Evolutionary conservation across 1,139 yeast genomes (phyloP), one percentile per base, ranked within the genome.

Genomic region (Kurtzmaniella quercitrusa): DNA sequence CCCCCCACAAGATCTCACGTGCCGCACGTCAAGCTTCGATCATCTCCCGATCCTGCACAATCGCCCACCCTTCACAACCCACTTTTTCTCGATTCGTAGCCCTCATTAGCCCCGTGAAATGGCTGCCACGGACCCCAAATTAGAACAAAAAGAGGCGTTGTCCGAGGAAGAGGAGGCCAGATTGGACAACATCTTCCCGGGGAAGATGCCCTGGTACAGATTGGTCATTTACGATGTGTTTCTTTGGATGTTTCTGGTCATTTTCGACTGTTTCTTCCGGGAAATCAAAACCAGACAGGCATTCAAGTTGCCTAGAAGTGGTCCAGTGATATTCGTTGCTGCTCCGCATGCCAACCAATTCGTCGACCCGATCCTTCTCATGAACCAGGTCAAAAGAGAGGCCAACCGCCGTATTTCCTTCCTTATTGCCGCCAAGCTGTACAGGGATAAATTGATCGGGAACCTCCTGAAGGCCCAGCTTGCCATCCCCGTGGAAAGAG

Each of bases 321-420:
- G 96, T 0, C 95, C 98, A 0, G 82, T 90, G 18, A 90, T 93
- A 46, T 88, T 93, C 58, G 98, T 93, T 38, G 98, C 94, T 1
- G 98, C 97, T 8, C 98, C 98, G 8, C 98, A 91, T 67, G 96
- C 96, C 31, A 93, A 91, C 63, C 98, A 91, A 62, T 93, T 93
- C 56, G 94, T 91, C 34, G 98, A 93, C 59, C 96, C 97, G 0
- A 75, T 89, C 45, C 75, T 90, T 43, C 71, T 93, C 44, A 82
- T 88, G 88, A 83, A 85, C 43, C 94, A 86, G 58, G 90, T 89
- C 29, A 80, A 82, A 51, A 73, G 75, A 44, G 88, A 83, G 51
- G 80, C 86, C 4, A 75, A 81, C 24, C 73, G 96, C 50, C 70
- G 97, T 44, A 78, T 91, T 25, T 85, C 95, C 21, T 91, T 91